These are phyloP conservation scores for Volvariella surrecta DNA, from an alignment of 1,284 basidiomycete species.

Conservation along the genomic window DNA sequence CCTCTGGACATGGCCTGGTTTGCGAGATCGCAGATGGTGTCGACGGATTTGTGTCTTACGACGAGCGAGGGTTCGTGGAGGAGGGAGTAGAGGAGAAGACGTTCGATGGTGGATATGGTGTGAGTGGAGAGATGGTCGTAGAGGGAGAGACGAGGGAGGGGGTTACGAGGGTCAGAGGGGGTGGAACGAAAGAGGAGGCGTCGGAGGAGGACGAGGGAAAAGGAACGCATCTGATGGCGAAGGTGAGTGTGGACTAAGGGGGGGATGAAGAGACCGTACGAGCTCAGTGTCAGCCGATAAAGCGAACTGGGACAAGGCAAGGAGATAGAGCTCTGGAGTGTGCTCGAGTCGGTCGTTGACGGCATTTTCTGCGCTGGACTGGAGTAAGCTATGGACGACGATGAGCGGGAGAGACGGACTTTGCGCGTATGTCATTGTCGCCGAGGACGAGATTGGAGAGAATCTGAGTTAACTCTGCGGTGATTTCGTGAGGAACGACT, in stretches of 20 bases:
- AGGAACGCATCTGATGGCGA: conserved; percentile 61
- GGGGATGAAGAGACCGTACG: conserved; percentile 23
- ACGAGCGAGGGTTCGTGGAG: conserved; percentile 44
- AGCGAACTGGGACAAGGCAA: conserved; percentile 69
- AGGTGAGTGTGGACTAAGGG: too few species aligned
- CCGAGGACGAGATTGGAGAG: conserved; percentile 74
- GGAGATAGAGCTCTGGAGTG: conserved; percentile 67
- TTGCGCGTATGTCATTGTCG: conserved; percentile 70
- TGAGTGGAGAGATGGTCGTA: conserved; percentile 67
- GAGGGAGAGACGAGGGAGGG: conserved; percentile 35
- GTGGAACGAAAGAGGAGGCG: conserved; percentile 61
- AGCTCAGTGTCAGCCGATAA: conserved; percentile 65
- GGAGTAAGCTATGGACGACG: background rate
- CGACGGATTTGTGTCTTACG: conserved; percentile 63
- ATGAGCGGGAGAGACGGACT: conserved; percentile 28
- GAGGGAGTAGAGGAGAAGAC: conserved; percentile 60
- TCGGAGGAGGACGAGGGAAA: conserved; percentile 69
- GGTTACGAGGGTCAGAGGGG: conserved; percentile 46
- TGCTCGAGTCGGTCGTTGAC: conserved; percentile 70
- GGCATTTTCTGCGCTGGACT: conserved; percentile 59
- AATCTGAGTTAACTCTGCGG: conserved; percentile 68
- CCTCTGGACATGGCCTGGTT: conserved; percentile 65
- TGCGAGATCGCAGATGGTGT: conserved; percentile 66
- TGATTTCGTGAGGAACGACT: conserved; percentile 52
- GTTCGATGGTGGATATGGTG: conserved; percentile 57